Conservation (phyloP, 176 grass and related monocot genomes). For the Zea luxurians region DNA sequence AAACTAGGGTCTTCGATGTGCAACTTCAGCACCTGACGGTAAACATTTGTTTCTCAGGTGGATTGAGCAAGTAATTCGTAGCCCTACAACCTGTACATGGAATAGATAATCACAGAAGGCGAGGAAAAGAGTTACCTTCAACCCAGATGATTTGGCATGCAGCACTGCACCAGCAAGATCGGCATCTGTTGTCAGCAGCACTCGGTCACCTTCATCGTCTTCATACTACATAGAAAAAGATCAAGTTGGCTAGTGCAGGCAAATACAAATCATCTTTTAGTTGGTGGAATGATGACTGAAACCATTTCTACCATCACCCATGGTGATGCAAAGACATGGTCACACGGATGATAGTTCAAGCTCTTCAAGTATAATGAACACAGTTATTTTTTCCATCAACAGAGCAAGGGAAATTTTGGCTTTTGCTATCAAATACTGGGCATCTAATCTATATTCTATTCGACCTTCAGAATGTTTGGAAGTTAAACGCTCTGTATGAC, state of each 20-base stretch:
- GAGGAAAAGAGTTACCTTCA: slow-evolving; percentile 63
- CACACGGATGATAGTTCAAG: slow-evolving; percentile 20
- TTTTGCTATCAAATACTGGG: background rate
- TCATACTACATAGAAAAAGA: slow-evolving; percentile 69
- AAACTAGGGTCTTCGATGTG: slow-evolving; percentile 52
- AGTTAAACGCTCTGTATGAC: slow-evolving; percentile 10
- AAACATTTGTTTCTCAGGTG: slow-evolving; percentile 34
- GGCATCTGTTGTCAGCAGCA: slow-evolving; percentile 68
- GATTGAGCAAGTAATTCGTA: slow-evolving; percentile 22
- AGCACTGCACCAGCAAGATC: slow-evolving; percentile 81
- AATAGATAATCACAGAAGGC: slow-evolving; percentile 2
- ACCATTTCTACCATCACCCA: too few species aligned
- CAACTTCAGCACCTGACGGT: slow-evolving; percentile 74
- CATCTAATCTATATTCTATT: background rate
- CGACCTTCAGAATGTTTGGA: background rate
- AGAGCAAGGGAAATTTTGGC: slow-evolving; percentile 18
- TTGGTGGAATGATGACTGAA: background rate
- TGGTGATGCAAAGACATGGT: background rate
- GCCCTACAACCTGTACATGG: background rate
- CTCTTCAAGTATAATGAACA: slow-evolving; percentile 7
- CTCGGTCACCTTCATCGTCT: slow-evolving; percentile 90
- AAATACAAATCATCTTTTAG: background rate
- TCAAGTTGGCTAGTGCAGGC: slow-evolving; percentile 10
- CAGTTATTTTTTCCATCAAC: slow-evolving; percentile 8
- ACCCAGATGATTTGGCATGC: slow-evolving; percentile 73